phyloP scores from a whole-genome alignment of 2,329 filamentous ascomycete genomes.

The Colletotrichum truncatum region DNA sequence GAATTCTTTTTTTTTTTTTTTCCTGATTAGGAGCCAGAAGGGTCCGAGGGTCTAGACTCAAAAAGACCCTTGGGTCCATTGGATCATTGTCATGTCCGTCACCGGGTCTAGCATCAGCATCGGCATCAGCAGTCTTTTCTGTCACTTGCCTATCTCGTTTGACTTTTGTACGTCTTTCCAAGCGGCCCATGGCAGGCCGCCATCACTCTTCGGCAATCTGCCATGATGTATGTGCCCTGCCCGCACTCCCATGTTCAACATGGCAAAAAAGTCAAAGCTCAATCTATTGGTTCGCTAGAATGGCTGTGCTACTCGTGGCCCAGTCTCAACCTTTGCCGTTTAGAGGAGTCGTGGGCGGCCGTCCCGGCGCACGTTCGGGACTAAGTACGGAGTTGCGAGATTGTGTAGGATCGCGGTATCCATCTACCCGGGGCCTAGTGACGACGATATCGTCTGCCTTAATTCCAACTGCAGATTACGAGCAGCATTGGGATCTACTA shows the following conservation, averaged over 20 bases:
- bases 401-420: too few relatives aligned
- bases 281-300: neutral
- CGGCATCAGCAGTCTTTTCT: neutral
- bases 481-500: too few relatives aligned
- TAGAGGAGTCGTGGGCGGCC: neutral
- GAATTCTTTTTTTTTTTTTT: too few relatives aligned
- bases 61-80: constrained; percentile 5
- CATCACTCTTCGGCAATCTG: neutral
- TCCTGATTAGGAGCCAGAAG: neutral
- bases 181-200: neutral
- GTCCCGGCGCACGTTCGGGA: neutral
- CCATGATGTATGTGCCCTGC: too few relatives aligned
- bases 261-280: constrained; percentile 15
- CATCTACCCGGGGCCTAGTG: too few relatives aligned
- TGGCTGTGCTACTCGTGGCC: neutral
- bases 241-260: too few relatives aligned
- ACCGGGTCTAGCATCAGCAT: neutral
- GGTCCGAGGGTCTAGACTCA: neutral
- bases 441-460: neutral
- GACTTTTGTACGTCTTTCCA: neutral
- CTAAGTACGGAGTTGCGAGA: neutral
- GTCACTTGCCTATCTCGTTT: neutral
- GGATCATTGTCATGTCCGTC: constrained; percentile 6
- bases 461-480: neutral
- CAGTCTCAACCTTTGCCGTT: constrained; percentile 23